These are phyloP conservation scores for Phytomonas sp. DNA, from an alignment of 208 protist species.

Conservation along the genomic window DNA sequence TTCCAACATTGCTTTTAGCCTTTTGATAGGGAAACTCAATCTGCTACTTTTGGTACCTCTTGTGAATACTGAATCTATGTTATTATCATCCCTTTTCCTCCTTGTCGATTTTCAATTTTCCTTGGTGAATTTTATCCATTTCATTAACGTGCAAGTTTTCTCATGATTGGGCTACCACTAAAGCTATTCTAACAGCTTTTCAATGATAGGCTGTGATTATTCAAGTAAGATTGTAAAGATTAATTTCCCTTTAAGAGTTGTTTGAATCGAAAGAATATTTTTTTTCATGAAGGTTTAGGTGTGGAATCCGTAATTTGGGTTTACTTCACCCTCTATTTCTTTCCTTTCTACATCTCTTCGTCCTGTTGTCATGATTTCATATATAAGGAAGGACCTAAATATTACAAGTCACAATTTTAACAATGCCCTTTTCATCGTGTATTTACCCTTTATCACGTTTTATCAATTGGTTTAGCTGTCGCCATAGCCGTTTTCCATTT, in stretches of 20 bases:
- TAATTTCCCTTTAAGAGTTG: not conserved
- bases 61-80: not conserved
- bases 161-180: not conserved
- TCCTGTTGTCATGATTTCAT: not conserved
- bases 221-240: not conserved
- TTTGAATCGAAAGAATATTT: not conserved
- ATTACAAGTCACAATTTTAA: not conserved
- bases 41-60: not conserved
- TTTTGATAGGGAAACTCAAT: not conserved
- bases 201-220: not conserved
- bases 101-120: not conserved
- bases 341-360: not conserved
- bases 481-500: not conserved
- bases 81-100: slow-evolving; percentile 6
- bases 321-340: not conserved
- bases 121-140: slow-evolving; percentile 1
- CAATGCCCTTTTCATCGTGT: not conserved
- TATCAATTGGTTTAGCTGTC: not conserved
- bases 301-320: not conserved
- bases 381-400: not conserved
- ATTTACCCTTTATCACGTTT: not conserved
- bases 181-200: not conserved
- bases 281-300: not conserved
- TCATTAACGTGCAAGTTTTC: not conserved
- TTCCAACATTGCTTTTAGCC: slow-evolving; percentile 10